These are phyloP conservation scores for Podila verticillata DNA, from an alignment of 192 early-diverging fungal genomes.

Conservation along the genomic window DNA sequence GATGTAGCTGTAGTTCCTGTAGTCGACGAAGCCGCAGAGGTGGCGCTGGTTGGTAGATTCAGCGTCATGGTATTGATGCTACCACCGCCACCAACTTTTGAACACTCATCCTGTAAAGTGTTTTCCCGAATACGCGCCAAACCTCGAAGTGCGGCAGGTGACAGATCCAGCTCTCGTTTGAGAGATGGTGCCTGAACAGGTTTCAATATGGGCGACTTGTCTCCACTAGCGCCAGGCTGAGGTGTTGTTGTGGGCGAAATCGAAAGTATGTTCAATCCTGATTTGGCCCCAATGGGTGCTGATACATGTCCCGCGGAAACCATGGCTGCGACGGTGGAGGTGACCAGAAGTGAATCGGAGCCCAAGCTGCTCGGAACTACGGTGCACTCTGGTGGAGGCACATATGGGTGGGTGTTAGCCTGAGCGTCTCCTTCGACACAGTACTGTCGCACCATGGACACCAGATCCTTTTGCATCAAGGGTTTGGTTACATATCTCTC, in stretches of 20 bases:
- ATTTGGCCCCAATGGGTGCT: constrained; percentile 20
- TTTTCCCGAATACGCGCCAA: constrained; percentile 39
- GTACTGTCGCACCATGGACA: constrained; percentile 52
- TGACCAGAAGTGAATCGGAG: constrained; percentile 3
- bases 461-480: constrained; percentile 58
- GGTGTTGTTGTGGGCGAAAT: constrained; percentile 1
- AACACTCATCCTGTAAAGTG: constrained; percentile 28
- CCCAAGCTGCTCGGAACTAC: neutral
- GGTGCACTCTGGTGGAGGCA: constrained; percentile 26
- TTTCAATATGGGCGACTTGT: neutral
- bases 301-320: constrained; percentile 43
- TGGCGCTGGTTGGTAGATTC: neutral
- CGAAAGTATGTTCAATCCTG: neutral
- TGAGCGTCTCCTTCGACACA: constrained; percentile 45
- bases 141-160: constrained; percentile 32
- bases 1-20: neutral
- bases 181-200: neutral
- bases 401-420: constrained; percentile 30
- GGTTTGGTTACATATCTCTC: constrained; percentile 63
- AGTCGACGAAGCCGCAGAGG: neutral
- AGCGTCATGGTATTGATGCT: constrained; percentile 13
- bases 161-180: constrained; percentile 36
- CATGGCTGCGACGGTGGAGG: constrained; percentile 42
- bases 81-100: constrained; percentile 42
- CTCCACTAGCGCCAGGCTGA: neutral